Evolutionary conservation across 495 filamentous ascomycete species (phyloP).

Genomic region (Lentithecium fluviatile): DNA sequence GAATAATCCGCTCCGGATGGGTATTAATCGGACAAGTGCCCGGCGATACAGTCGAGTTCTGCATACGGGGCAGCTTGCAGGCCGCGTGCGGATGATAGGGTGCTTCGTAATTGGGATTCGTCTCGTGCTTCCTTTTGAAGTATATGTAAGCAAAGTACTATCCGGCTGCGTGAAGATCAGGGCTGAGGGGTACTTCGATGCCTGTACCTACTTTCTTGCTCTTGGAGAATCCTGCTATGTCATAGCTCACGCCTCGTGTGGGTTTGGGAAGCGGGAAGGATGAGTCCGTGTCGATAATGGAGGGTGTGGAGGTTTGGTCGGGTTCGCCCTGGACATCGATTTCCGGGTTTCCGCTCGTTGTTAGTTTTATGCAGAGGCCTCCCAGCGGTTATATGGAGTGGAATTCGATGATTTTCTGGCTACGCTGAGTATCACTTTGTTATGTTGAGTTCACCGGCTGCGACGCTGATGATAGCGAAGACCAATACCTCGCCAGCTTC

Average conservation of each 20-base stretch:
- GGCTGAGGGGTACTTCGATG: constrained; percentile 12
- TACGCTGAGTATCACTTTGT: constrained; percentile 16
- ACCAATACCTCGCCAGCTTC: constrained; percentile 11
- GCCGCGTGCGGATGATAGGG: constrained; percentile 9
- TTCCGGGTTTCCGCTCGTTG: constrained; percentile 4
- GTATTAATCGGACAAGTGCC: background rate
- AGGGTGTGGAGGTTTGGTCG: constrained; percentile 11
- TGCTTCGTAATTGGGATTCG: background rate
- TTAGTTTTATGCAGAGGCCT: background rate
- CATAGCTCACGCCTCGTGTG: constrained; percentile 5
- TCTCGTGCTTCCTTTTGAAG: constrained; percentile 11
- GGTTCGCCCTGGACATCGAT: constrained; percentile 10
- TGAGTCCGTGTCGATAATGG: constrained; percentile 22
- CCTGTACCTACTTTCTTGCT: constrained; percentile 26
- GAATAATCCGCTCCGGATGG: constrained; percentile 3
- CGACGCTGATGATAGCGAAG: constrained; percentile 22
- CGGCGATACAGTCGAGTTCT: background rate
- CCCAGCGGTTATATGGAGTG: background rate
- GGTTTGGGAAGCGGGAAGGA: constrained; percentile 23
- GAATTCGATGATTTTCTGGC: constrained; percentile 1
- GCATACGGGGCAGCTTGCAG: constrained; percentile 14
- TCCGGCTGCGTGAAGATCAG: constrained; percentile 10
- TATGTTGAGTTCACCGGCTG: constrained; percentile 7
- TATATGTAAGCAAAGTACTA: constrained; percentile 24
- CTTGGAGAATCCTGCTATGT: constrained; percentile 4